Base-by-base conservation (phyloP, 352 stramenopile species). In the Pythium plurisporium region DNA sequence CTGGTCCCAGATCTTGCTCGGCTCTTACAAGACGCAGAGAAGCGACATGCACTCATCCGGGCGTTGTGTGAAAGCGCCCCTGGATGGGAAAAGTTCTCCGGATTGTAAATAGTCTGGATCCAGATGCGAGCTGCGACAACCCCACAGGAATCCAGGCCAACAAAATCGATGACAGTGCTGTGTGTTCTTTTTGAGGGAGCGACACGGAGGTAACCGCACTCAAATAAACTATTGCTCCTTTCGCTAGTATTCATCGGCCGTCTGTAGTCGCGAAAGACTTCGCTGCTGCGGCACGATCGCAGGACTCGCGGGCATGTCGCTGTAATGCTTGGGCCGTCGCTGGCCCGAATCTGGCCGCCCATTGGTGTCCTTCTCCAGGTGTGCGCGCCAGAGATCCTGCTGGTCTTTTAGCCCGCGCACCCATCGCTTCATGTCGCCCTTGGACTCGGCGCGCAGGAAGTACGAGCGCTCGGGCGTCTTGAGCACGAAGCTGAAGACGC, bases 401-500 rank as follows among this genome's bases (percentile, higher is more conserved):
- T 92, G 85, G 36, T 93, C 82, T 31, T 74, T 76, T 36, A 95
- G 80, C 0, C 82, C 81, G 19, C 83, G 79, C 23, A 92, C 85
- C 82, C 82, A 95, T 12, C 82, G 81, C 64, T 92, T 95, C 81
- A 95, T 91, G 69, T 95, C 85, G 38, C 82, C 82, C 52, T 95
- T 91, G 55, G 67, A 82, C 38, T 93, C 82, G 25, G 85, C 75
- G 7, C 84, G 78, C 29, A 94, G 47, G 41, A 94, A 92, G 62
- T 89, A 94, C 59, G 73, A 90, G 11, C 85, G 76, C 25, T 82
- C 68, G 0, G 77, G 75, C 4, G 76, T 86, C 65, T 95, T 91
- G 63, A 92, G 56, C 11, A 93, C 78, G 33, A 93, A 92, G 56
- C 81, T 82, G 55, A 70, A 92, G 23, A 89, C 76, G 29, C 83